phyloP scores from a whole-genome alignment of 202 grass and related monocot species.

The Zizania palustris region DNA sequence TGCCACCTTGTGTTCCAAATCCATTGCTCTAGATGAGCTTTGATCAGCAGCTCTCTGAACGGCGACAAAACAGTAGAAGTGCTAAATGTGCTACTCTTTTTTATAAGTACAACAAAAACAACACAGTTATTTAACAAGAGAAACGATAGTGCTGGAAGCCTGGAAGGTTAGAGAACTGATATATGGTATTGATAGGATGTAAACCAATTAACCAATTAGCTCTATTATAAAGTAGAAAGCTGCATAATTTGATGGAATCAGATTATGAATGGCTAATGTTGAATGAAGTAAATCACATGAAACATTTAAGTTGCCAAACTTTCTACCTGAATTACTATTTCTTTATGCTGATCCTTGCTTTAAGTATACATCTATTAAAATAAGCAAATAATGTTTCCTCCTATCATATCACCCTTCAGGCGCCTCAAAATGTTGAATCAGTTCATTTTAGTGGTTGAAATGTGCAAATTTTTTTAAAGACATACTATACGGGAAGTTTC shows the following conservation, averaged over 20 bases:
- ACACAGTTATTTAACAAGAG: not conserved
- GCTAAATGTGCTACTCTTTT: not conserved
- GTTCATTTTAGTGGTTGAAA: conserved; percentile 7
- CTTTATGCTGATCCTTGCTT: not conserved
- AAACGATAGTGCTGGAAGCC: conserved; percentile 7
- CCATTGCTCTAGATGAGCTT: conserved; percentile 86
- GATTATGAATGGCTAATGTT: not conserved
- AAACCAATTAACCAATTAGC: conserved; percentile 17
- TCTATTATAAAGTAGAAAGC: conserved; percentile 2
- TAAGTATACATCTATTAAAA: conserved; percentile 32
- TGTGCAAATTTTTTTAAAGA: conserved; percentile 9
- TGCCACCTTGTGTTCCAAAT: conserved; percentile 93
- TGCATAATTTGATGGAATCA: not conserved
- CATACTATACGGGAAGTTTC: not conserved
- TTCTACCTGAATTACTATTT: conserved; percentile 20
- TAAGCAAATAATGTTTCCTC: conserved; percentile 19
- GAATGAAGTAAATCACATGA: not conserved
- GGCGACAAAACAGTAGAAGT: conserved; percentile 28
- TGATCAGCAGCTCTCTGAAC: conserved; percentile 93
- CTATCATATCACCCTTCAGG: conserved; percentile 23
- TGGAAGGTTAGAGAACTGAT: conserved; percentile 28
- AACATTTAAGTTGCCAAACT: conserved; percentile 16
- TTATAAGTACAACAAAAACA: conserved; percentile 5
- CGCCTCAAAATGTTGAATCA: conserved; percentile 15
- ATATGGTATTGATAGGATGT: conserved; percentile 3